Percentiles rank a stretch among this genome's conserved stretches.
Evolutionary conservation across 139 green algal genomes (phyloP).

Genomic region (Ostreobium quekettii): DNA sequence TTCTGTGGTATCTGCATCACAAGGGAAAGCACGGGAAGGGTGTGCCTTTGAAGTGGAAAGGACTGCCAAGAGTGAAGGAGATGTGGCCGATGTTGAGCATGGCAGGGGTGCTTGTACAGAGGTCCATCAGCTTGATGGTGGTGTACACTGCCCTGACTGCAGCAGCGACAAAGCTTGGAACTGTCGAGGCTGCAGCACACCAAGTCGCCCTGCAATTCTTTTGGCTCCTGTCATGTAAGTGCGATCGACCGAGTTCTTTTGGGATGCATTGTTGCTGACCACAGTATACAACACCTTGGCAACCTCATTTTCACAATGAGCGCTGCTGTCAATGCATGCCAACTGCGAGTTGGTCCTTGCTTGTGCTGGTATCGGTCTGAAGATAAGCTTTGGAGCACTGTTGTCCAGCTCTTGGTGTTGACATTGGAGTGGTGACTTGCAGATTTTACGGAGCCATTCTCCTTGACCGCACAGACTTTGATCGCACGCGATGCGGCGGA

Average conservation of each 20-base stretch:
- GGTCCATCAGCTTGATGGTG: neutral
- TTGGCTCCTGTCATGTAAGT: neutral
- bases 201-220: conserved; percentile 16
- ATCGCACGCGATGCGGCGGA: conserved; percentile 6
- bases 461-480: conserved; percentile 13
- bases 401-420: too few species aligned
- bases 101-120: neutral
- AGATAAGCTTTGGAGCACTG: too few species aligned
- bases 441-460: neutral
- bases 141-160: conserved; percentile 6
- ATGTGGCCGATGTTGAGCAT: conserved; percentile 6
- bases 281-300: too few species aligned
- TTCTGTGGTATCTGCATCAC: conserved; percentile 1
- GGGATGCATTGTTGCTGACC: too few species aligned
- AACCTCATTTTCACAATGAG: too few species aligned
- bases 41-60: conserved; percentile 9
- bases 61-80: neutral
- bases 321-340: too few species aligned
- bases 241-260: too few species aligned
- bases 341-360: too few species aligned
- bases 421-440: too few species aligned
- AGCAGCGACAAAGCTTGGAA: neutral
- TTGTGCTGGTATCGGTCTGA: too few species aligned
- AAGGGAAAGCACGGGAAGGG: neutral
- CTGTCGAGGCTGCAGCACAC: neutral